Base-by-base conservation (phyloP, 441 rosid species). In the Kokia cookei region DNA sequence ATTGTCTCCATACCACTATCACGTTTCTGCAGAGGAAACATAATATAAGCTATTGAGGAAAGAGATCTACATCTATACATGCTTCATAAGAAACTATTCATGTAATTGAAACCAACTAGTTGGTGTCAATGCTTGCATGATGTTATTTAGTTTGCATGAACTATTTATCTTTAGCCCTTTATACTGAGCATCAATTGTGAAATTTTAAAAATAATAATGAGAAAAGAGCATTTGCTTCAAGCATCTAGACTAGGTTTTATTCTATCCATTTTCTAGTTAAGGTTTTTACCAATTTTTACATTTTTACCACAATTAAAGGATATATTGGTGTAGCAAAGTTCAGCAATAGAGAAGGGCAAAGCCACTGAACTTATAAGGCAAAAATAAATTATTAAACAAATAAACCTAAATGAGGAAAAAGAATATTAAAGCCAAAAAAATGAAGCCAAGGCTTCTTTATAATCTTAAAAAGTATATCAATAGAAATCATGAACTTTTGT, bases 1-100 rank as follows among this genome's bases (percentile, higher is more conserved):
- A 80, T 68, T 10, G 84, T 69, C 59, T 91, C 94, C 68, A 68
- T 4, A 67, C 91, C 85, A 81, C 83, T 82, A 72, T 93, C 97
- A 51, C 94, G 90, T 88, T 90, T 96, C 99, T 96, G 88, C 75
- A 64, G 69, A 75, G 78, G 73, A 72, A 26, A 51, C 40, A 29
- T 67, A 53, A 58, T 26, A 75, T 74, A 40, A 82, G 77, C 51
- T 71, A 64, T n/a, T 17, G 68, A 62, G 69, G 74, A n/a, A 65
- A 62, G 32, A 65, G 63, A 35, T 35, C 8, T 35, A 35, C 8
- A 35, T 62, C 74, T 24, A 68, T 2, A 29, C 27, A 29, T 50
- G 27, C 43, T 50, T 27, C 59, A 68, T 2, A n/a, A 67, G 29
- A 67, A 27, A 19, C 43, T 32, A 51, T 32, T 5, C 24, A 53